Evolutionary conservation across 805 yeast genomes (phyloP).

Genomic region (Cyberlindnera maclurae): DNA sequence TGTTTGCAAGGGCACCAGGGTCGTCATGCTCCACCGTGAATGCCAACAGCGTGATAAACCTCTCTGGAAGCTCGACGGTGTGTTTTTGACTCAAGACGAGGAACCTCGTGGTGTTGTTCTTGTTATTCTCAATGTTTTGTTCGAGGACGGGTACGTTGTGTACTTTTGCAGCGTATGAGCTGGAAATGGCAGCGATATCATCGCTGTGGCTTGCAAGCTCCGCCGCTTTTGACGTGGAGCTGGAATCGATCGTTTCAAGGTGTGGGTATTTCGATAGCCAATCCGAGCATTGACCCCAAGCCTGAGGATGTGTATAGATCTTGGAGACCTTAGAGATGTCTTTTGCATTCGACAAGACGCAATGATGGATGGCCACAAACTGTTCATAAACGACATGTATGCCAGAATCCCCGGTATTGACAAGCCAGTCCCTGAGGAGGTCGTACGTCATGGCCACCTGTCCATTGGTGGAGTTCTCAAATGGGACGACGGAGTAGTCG

Average conservation of each 20-base stretch:
- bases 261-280: constrained; percentile 39
- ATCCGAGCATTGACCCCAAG: constrained; percentile 83
- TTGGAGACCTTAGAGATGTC: constrained; percentile 40
- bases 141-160: constrained; percentile 49
- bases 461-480: constrained; percentile 93
- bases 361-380: constrained; percentile 77
- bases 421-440: constrained; percentile 61
- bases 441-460: constrained; percentile 85
- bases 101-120: constrained; percentile 81
- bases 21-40: constrained; percentile 59
- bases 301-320: constrained; percentile 93
- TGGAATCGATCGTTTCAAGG: constrained; percentile 52
- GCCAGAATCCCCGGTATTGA: constrained; percentile 19
- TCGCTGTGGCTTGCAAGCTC: constrained; percentile 41
- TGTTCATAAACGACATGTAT: constrained; percentile 60
- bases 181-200: constrained; percentile 64
- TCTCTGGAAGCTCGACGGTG: constrained; percentile 4
- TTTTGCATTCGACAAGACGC: constrained; percentile 45
- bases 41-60: constrained; percentile 45
- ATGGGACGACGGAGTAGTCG: constrained; percentile 77
- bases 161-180: constrained; percentile 56
- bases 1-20: constrained; percentile 70
- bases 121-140: constrained; percentile 59
- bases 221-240: constrained; percentile 85
- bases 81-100: constrained; percentile 46